A percentile compares a stretch with the other conserved stretches of the same genome.
Evolutionary conservation across 208 protist species (phyloP).

Genomic region (Trypanosoma melophagium): DNA sequence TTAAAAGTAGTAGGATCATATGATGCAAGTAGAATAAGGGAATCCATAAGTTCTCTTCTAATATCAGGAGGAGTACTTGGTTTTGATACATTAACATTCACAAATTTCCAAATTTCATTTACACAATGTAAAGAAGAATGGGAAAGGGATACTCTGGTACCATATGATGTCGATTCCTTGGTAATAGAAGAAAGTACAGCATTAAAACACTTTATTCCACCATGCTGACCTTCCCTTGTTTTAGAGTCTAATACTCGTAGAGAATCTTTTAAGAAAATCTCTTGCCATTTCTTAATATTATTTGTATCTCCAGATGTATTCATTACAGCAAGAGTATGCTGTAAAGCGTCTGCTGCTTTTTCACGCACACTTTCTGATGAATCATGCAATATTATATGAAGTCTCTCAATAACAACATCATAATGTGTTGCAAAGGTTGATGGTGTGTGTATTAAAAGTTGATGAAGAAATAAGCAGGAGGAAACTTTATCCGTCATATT

Average conservation of each 20-base stretch:
- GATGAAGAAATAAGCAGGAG: slow-evolving; percentile 69
- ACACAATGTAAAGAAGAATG: slow-evolving; percentile 33
- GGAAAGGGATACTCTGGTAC: slow-evolving; percentile 45
- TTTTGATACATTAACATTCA: slow-evolving; percentile 46
- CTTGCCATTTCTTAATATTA: slow-evolving; percentile 61
- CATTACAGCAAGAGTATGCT: slow-evolving; percentile 54
- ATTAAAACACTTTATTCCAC: slow-evolving; percentile 67
- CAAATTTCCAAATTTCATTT: slow-evolving; percentile 57
- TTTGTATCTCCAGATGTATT: slow-evolving; percentile 57
- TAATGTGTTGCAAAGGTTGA: slow-evolving; percentile 53
- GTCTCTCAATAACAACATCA: slow-evolving; percentile 53
- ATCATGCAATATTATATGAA: slow-evolving; percentile 58
- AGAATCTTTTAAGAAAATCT: slow-evolving; percentile 57
- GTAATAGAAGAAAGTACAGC: slow-evolving; percentile 66
- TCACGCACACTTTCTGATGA: slow-evolving; percentile 39
- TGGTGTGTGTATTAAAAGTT: slow-evolving; percentile 73
- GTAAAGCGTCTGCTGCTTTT: slow-evolving; percentile 48
- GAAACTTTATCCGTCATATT: slow-evolving; percentile 44
- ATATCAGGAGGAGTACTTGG: slow-evolving; percentile 30
- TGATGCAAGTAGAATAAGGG: slow-evolving; percentile 66
- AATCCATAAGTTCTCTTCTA: slow-evolving; percentile 50
- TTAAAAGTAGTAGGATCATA: slow-evolving; percentile 75
- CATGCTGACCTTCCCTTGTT: slow-evolving; percentile 45
- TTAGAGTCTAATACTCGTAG: slow-evolving; percentile 43
- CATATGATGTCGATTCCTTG: slow-evolving; percentile 30